phyloP scores from a whole-genome alignment of 2,329 filamentous ascomycete species.

The Graphilbum ipis-grandicollis region DNA sequence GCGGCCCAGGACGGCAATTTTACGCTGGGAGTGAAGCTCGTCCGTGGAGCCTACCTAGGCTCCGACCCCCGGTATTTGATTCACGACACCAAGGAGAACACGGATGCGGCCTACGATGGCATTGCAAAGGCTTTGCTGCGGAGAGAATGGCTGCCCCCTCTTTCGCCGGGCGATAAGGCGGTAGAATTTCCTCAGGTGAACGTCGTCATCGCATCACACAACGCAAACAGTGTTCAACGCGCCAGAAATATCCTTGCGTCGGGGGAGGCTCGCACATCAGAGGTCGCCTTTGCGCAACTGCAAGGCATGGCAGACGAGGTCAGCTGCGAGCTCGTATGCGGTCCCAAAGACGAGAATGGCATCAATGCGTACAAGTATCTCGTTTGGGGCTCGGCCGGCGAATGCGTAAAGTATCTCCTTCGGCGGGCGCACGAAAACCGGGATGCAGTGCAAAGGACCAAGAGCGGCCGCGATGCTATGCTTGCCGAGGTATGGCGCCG shows the following conservation, averaged over 20 bases:
- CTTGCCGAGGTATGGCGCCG: slow-evolving; percentile 42
- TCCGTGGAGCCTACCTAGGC: slow-evolving; percentile 57
- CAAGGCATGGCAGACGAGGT: slow-evolving; percentile 96
- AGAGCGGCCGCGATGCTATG: slow-evolving; percentile 44
- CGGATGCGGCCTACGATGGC: slow-evolving; percentile 55
- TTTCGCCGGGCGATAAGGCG: slow-evolving; percentile 24
- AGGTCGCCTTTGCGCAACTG: slow-evolving; percentile 56
- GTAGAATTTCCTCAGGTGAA: slow-evolving; percentile 35
- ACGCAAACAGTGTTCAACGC: slow-evolving; percentile 49
- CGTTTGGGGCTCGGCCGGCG: slow-evolving; percentile 52
- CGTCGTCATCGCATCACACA: slow-evolving; percentile 71
- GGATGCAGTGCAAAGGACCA: slow-evolving; percentile 48
- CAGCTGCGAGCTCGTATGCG: slow-evolving; percentile 1
- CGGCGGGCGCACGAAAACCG: slow-evolving; percentile 58
- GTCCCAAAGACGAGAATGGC: slow-evolving; percentile 3
- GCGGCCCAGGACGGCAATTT: slow-evolving; percentile 42
- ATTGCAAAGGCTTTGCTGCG: slow-evolving; percentile 51
- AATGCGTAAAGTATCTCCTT: slow-evolving; percentile 75
- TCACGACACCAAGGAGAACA: slow-evolving; percentile 54
- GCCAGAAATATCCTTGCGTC: slow-evolving; percentile 33
- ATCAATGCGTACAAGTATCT: slow-evolving; percentile 46
- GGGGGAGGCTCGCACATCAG: slow-evolving; percentile 20
- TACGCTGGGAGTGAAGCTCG: slow-evolving; percentile 56
- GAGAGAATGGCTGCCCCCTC: slow-evolving; percentile 37
- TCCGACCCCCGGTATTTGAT: slow-evolving; percentile 54